phyloP scores from a whole-genome alignment of 2,329 filamentous ascomycete species.

The Hymenoscyphus linearis region DNA sequence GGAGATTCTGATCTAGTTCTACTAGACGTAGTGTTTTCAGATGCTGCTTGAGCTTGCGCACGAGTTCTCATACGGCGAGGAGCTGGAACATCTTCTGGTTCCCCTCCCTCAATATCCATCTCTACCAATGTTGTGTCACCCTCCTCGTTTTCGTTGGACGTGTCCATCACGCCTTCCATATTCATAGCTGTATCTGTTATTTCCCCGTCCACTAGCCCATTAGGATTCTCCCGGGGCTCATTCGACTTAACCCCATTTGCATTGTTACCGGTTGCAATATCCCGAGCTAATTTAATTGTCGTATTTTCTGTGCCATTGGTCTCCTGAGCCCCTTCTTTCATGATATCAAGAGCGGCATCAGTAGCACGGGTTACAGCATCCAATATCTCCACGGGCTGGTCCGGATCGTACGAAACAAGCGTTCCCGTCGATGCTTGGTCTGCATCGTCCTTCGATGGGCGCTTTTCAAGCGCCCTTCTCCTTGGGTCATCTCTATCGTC shows the following conservation, averaged over 20 bases:
- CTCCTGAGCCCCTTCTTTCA: background rate
- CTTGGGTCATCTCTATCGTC: conserved; percentile 27
- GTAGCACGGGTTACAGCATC: conserved; percentile 12
- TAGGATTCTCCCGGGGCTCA: background rate
- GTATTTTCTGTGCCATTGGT: background rate
- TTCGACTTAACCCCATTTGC: background rate
- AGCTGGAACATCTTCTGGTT: conserved; percentile 38
- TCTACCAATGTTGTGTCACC: conserved; percentile 7
- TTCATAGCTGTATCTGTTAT: background rate
- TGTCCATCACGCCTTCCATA: conserved; percentile 3
- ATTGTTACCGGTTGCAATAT: background rate
- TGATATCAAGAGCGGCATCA: conserved; percentile 4
- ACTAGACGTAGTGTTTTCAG: conserved; percentile 31
- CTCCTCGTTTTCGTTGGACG: background rate
- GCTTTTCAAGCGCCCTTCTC: conserved; percentile 19
- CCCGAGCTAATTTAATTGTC: background rate
- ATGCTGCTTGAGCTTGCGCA: conserved; percentile 43
- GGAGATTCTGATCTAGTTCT: conserved; percentile 35
- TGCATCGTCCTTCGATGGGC: conserved; percentile 20
- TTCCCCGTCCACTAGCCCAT: conserved; percentile 4
- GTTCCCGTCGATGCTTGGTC: conserved; percentile 27
- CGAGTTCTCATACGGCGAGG: conserved; percentile 51
- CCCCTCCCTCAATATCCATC: conserved; percentile 19
- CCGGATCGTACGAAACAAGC: conserved; percentile 21
- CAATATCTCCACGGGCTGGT: conserved; percentile 11